A percentile compares a stretch with the other conserved stretches of the same genome.
These are phyloP conservation scores for Plasmodium coatneyi DNA, from an alignment of 169 alveolate genomes.

Conservation along the genomic window DNA sequence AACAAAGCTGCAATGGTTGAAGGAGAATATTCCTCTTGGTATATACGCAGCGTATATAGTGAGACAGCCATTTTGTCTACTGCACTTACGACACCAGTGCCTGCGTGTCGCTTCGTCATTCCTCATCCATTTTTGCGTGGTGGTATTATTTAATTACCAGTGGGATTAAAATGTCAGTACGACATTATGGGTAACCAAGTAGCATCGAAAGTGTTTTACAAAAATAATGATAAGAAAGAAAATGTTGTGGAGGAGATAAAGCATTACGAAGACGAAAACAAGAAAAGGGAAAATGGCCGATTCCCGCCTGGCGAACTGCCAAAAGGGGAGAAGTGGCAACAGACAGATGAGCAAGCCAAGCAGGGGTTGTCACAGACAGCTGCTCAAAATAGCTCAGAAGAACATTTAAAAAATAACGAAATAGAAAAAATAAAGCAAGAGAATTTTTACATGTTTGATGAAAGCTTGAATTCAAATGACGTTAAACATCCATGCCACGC, in stretches of 20 bases:
- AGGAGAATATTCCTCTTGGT: not conserved
- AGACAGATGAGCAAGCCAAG: not conserved
- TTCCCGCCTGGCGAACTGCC: not conserved
- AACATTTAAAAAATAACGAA: conserved; percentile 25
- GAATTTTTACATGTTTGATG: conserved; percentile 74
- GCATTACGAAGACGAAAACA: conserved; percentile 4
- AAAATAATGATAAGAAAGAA: conserved; percentile 30
- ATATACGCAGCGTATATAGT: not conserved
- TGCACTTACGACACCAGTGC: not conserved
- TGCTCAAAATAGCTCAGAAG: not conserved
- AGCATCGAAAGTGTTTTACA: conserved; percentile 18
- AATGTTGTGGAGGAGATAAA: not conserved
- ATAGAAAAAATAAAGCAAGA: conserved; percentile 72
- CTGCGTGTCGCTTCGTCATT: not conserved
- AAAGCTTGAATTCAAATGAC: conserved; percentile 67
- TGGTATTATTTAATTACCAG: not conserved
- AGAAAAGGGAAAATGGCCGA: not conserved
- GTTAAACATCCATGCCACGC: conserved; percentile 74
- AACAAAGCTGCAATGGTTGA: not conserved
- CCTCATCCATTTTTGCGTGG: not conserved
- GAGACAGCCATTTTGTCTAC: not conserved
- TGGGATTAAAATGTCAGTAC: not conserved
- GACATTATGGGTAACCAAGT: conserved; percentile 51
- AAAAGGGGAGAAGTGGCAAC: not conserved
- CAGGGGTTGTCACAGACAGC: not conserved